A percentile compares a stretch with the other conserved stretches of the same genome.
phyloP scores from a whole-genome alignment of 1,139 yeast species.

The Magnusiomyces ingens region DNA sequence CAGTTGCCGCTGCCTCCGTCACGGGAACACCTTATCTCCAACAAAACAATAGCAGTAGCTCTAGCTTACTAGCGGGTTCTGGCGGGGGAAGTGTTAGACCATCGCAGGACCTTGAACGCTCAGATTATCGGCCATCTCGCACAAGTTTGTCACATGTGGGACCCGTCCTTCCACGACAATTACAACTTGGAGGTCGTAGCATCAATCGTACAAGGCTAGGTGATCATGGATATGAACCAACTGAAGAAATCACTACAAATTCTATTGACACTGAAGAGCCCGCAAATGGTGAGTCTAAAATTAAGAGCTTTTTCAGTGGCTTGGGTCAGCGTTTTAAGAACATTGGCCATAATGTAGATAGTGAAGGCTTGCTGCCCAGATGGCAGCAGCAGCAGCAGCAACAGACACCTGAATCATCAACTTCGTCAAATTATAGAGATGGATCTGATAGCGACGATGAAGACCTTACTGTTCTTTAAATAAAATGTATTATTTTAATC shows the following conservation, averaged over 20 bases:
- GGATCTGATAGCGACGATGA: conserved; percentile 15
- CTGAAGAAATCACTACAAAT: background rate
- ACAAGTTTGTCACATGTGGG: no score
- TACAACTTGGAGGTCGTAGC: background rate
- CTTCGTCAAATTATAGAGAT: conserved; percentile 13
- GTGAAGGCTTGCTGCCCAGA: conserved; percentile 11
- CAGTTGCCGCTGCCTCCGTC: conserved; percentile 5
- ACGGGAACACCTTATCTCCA: conserved; percentile 8
- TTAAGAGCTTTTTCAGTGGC: conserved; percentile 10
- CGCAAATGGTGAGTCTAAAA: background rate
- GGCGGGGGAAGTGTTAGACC: no score
- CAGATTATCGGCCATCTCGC: background rate
- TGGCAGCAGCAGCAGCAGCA: conserved; percentile 15
- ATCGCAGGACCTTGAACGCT: background rate
- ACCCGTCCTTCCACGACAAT: background rate
- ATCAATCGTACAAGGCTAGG: background rate
- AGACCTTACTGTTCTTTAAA: conserved; percentile 7
- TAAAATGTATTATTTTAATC: background rate
- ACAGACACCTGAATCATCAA: background rate
- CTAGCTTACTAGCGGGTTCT: background rate
- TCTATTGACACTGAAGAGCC: background rate
- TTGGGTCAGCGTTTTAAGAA: conserved; percentile 9
- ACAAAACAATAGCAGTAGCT: background rate
- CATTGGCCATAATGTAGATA: background rate
- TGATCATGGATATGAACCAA: conserved; percentile 1